Evolutionary conservation across 2,329 filamentous ascomycete species (phyloP).

Genomic region (Akanthomyces lecanii): DNA sequence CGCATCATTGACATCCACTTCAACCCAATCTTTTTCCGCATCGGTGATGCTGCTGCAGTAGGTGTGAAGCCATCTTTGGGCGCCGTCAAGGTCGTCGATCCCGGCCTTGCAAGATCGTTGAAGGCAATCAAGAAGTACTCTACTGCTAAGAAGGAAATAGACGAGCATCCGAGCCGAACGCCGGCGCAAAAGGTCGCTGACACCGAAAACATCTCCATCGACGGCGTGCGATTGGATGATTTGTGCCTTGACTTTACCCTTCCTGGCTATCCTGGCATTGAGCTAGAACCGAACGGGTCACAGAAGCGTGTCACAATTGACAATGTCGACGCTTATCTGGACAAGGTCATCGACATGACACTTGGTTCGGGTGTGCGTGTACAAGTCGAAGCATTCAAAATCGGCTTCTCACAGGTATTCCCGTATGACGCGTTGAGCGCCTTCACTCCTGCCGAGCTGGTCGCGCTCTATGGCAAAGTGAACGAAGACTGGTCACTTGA

Average conservation of each 20-base stretch:
- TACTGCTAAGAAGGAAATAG: constrained; percentile 74
- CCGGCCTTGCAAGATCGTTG: constrained; percentile 78
- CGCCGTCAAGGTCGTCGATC: constrained; percentile 84
- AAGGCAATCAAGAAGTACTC: constrained; percentile 85
- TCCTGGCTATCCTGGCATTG: constrained; percentile 83
- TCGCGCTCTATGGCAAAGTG: constrained; percentile 86
- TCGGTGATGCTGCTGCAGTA: constrained; percentile 63
- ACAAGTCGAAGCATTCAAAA: constrained; percentile 86
- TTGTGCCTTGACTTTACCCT: constrained; percentile 91
- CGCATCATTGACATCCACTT: constrained; percentile 97
- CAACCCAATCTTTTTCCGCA: constrained; percentile 96
- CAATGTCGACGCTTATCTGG: constrained; percentile 85
- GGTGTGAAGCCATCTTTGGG: constrained; percentile 78
- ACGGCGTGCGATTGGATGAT: constrained; percentile 77
- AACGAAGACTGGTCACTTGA: constrained; percentile 98
- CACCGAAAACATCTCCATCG: constrained; percentile 65
- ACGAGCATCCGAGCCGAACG: constrained; percentile 63
- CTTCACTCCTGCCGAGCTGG: constrained; percentile 92
- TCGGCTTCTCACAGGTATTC: constrained; percentile 93
- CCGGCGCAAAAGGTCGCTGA: constrained; percentile 67
- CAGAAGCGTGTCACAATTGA: constrained; percentile 77
- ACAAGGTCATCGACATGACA: constrained; percentile 87
- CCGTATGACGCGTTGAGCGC: constrained; percentile 87
- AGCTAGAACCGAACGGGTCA: constrained; percentile 71
- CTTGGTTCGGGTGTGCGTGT: constrained; percentile 80